Conservation (phyloP, 2,329 filamentous ascomycete species). For the Diplocarpon mali region DNA sequence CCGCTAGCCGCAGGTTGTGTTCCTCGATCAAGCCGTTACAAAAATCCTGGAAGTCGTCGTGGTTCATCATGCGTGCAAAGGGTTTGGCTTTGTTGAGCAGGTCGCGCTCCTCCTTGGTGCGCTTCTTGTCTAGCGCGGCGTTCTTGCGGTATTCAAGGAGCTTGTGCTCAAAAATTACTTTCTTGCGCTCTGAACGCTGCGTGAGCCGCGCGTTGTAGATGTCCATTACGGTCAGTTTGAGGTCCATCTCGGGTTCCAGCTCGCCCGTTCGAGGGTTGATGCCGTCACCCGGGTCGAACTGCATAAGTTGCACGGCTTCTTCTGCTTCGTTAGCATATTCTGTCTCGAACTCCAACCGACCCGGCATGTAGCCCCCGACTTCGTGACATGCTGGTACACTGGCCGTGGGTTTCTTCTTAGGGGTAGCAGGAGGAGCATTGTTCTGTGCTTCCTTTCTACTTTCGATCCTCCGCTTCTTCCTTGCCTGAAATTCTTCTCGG, state of each 20-base stretch:
- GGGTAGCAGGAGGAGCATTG: constrained; percentile 68
- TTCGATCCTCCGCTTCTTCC: constrained; percentile 90
- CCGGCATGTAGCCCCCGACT: constrained; percentile 97
- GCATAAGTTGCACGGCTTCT: constrained; percentile 96
- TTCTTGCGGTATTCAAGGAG: constrained; percentile 92
- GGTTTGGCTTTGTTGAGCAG: constrained; percentile 89
- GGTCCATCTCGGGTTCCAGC: constrained; percentile 88
- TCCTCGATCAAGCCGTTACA: constrained; percentile 81
- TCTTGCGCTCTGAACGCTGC: constrained; percentile 85
- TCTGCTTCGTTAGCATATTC: constrained; percentile 97
- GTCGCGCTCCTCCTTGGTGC: constrained; percentile 90
- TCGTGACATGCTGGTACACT: constrained; percentile 95
- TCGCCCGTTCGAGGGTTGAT: constrained; percentile 75
- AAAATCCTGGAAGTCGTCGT: constrained; percentile 77
- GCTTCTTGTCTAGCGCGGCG: constrained; percentile 79
- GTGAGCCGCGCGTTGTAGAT: constrained; percentile 93
- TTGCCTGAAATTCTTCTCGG: constrained; percentile 82
- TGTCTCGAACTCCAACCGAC: constrained; percentile 91
- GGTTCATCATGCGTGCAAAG: constrained; percentile 94
- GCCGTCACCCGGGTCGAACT: constrained; percentile 92
- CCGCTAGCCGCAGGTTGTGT: constrained; percentile 81
- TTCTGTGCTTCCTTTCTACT: constrained; percentile 80
- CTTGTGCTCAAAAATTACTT: constrained; percentile 91
- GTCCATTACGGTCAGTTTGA: constrained; percentile 96
- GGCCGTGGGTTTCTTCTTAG: constrained; percentile 91